Percentiles rank a stretch among this genome's conserved stretches.
These are phyloP conservation scores for Quercus tomentella DNA, from an alignment of 331 rosid genomes.

Conservation along the genomic window DNA sequence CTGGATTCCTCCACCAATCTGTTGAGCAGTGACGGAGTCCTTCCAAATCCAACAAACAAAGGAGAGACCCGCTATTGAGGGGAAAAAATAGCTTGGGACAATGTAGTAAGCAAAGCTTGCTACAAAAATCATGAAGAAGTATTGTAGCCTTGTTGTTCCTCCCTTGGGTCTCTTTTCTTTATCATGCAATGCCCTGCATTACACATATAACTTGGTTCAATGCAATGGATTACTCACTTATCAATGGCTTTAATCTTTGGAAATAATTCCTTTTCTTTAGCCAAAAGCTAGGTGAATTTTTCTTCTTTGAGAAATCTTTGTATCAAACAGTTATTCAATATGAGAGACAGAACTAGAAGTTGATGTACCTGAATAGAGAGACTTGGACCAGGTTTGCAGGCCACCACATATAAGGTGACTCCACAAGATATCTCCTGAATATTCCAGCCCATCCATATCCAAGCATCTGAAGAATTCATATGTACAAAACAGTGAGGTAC, in stretches of 20 bases:
- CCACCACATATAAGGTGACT: constrained; percentile 99
- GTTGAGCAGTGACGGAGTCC: constrained; percentile 68
- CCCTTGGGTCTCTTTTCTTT: constrained; percentile 67
- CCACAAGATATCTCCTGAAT: constrained; percentile 73
- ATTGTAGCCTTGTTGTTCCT: constrained; percentile 70
- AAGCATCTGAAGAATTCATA: constrained; percentile 58
- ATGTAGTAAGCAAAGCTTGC: constrained; percentile 73
- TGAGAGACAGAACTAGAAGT: neutral
- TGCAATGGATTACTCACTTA: neutral
- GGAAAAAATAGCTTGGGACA: constrained; percentile 67
- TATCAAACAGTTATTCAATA: neutral
- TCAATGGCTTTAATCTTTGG: no score
- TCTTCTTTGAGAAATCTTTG: neutral
- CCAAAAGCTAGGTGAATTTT: neutral
- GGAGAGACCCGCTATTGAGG: constrained; percentile 51
- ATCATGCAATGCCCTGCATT: constrained; percentile 79
- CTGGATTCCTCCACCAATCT: constrained; percentile 60
- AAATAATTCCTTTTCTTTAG: no score
- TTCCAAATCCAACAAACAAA: constrained; percentile 70
- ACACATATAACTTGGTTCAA: neutral
- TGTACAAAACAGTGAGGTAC: neutral
- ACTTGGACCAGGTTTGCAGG: constrained; percentile 80
- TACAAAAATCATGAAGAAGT: constrained; percentile 48
- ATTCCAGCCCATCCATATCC: constrained; percentile 98
- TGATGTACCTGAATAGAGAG: constrained; percentile 68